Conservation (phyloP, 441 rosid species). For the Caryocar brasiliense region DNA sequence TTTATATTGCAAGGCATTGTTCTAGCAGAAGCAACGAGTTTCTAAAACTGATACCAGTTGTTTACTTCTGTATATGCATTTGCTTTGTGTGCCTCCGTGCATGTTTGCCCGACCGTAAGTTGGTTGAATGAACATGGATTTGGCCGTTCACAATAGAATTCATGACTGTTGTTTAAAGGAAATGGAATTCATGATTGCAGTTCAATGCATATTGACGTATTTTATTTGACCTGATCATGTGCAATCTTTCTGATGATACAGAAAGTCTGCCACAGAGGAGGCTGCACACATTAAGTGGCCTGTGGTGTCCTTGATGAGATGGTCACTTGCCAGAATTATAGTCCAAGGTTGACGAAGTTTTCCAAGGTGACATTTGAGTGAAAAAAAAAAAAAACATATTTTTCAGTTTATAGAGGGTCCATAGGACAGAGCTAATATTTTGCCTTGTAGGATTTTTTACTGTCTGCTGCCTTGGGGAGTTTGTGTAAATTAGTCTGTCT, state of each 20-base stretch:
- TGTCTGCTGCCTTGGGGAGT: slow-evolving; percentile 1
- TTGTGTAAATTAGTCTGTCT: slow-evolving; percentile 13
- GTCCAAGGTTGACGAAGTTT: slow-evolving; percentile 5
- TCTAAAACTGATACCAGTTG: too few species aligned
- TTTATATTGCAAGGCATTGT: background rate
- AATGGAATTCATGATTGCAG: too few species aligned
- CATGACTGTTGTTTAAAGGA: too few species aligned
- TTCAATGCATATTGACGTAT: too few species aligned
- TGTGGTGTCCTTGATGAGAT: background rate
- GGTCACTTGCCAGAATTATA: background rate
- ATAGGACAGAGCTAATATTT: slow-evolving; percentile 11
- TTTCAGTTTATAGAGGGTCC: slow-evolving; percentile 3
- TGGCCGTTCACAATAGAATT: too few species aligned
- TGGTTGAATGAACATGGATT: too few species aligned
- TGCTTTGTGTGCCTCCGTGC: too few species aligned
- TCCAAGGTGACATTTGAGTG: background rate
- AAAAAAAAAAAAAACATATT: background rate
- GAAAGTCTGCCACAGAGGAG: slow-evolving; percentile 7
- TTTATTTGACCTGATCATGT: background rate
- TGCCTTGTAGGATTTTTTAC: slow-evolving; percentile 3
- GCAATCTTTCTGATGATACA: slow-evolving; percentile 5
- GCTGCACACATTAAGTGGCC: background rate
- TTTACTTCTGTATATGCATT: too few species aligned
- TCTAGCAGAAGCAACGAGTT: background rate
- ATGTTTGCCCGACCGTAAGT: too few species aligned